Base-by-base conservation (phyloP, 495 filamentous ascomycete genomes). In the Sphaerosporella brunnea region DNA sequence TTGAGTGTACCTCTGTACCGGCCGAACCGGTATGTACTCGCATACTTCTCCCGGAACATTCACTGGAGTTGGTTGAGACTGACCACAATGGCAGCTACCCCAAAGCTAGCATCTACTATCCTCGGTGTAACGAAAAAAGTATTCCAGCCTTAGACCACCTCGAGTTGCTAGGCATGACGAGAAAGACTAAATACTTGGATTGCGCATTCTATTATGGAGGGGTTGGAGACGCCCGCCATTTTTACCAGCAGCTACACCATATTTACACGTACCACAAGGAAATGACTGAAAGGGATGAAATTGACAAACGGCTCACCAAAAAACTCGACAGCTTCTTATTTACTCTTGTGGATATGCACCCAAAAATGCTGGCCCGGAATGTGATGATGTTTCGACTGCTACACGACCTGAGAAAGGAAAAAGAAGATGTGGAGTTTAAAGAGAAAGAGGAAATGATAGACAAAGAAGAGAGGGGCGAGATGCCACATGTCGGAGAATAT, bases 251-350 rank as follows among this genome's bases (percentile, higher is more conserved):
- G 21, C 18, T 44, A 11, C 20, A 44, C 28, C 41, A 44, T 11
- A 44, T 44, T 24, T 26, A 44, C 41, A 23, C 41, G 19, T 44
- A 44, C 24, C 8, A 19, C 20, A 44, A 44, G 41, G 24, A 44
- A 21, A 16, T 10, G 37, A 20, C n/a, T 10, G 10, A 40, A 16
- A 9, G n/a, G 37, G n/a, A 9, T 9, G 37, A 13, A 10, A 19
- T 20, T 9, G 41, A 44, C n/a, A 26, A 23, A 4, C n/a, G n/a
- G n/a, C n/a, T n/a, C n/a, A n/a, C n/a, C n/a, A n/a, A n/a, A n/a
- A n/a, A n/a, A n/a, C n/a, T n/a, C n/a, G n/a, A n/a, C n/a, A n/a
- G n/a, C n/a, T 44, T 44, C 23, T 44, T 25, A 18, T 15, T 44
- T 13, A 23, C 24, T 11, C 13, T 24, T 8, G 19, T 24, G 23